These are phyloP conservation scores for Solanum bulbocastanum DNA, from an alignment of 257 asterid genomes.

Conservation along the genomic window DNA sequence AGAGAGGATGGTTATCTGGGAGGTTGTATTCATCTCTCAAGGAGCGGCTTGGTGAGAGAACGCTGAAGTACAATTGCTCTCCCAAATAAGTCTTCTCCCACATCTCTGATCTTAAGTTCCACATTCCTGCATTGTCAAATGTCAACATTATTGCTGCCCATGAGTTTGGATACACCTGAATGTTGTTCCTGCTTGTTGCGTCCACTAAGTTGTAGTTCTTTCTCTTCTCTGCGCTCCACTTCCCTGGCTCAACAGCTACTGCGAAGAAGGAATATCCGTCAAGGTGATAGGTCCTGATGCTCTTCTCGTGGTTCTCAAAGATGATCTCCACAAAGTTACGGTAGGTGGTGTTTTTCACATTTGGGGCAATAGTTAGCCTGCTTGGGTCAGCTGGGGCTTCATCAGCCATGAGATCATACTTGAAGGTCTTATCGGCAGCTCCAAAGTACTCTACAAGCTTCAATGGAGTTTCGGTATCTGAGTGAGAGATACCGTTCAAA, in stretches of 20 bases:
- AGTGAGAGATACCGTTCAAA: conserved; percentile 40
- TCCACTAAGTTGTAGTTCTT: conserved; percentile 20
- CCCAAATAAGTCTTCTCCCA: conserved; percentile 46
- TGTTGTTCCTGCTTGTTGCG: conserved; percentile 40
- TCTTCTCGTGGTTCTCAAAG: conserved; percentile 25
- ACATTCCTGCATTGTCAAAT: conserved; percentile 47
- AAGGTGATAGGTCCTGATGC: conserved; percentile 40
- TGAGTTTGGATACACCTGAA: conserved; percentile 47
- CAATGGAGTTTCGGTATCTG: conserved; percentile 35
- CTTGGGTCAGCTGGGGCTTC: conserved; percentile 16
- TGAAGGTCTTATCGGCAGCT: conserved; percentile 22
- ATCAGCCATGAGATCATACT: conserved; percentile 30
- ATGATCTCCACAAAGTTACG: conserved; percentile 29
- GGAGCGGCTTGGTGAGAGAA: conserved; percentile 24
- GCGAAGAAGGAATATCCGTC: conserved; percentile 56
- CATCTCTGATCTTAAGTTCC: conserved; percentile 45
- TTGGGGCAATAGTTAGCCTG: conserved; percentile 14
- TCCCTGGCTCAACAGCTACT: conserved; percentile 44
- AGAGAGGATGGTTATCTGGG: conserved; percentile 16
- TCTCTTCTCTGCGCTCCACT: conserved; percentile 44
- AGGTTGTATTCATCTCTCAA: conserved; percentile 43
- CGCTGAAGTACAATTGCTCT: conserved; percentile 41
- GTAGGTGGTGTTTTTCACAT: conserved; percentile 32
- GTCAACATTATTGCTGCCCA: conserved; percentile 45
- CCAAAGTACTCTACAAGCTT: conserved; percentile 44